Percentiles rank a stretch among this genome's conserved stretches.
phyloP scores from a whole-genome alignment of 768 basidiomycete genomes.

The Tremella fuciformis region DNA sequence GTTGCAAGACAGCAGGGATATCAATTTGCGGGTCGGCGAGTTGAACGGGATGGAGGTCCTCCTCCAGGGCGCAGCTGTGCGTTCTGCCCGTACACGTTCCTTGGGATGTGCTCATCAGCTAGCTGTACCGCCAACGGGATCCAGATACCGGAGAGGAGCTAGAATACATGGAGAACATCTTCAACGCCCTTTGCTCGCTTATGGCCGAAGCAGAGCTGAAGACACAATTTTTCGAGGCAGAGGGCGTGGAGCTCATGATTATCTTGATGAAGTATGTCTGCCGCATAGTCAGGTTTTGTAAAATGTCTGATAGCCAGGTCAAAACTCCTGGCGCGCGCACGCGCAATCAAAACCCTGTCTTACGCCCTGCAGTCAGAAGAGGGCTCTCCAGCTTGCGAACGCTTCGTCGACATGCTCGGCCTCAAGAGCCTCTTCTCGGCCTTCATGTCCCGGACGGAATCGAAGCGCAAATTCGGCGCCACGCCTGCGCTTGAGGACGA shows the following conservation, averaged over 20 bases:
- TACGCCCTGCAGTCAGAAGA: constrained; percentile 76
- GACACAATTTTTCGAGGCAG: constrained; percentile 74
- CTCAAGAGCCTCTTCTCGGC: constrained; percentile 84
- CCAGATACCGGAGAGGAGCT: constrained; percentile 83
- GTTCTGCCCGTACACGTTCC: constrained; percentile 44
- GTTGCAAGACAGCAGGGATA: constrained; percentile 68
- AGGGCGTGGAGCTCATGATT: constrained; percentile 96
- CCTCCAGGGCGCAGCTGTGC: constrained; percentile 75
- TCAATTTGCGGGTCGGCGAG: constrained; percentile 67
- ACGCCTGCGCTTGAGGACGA: constrained; percentile 67
- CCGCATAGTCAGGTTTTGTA: background rate
- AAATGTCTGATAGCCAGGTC: constrained; percentile 58
- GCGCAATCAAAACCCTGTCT: constrained; percentile 86
- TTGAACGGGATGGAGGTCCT: constrained; percentile 73
- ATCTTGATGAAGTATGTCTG: constrained; percentile 84
- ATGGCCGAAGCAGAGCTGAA: constrained; percentile 77
- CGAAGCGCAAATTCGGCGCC: constrained; percentile 61
- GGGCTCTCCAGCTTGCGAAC: constrained; percentile 69
- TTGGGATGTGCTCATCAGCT: constrained; percentile 5
- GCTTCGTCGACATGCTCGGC: constrained; percentile 82
- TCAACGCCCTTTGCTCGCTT: constrained; percentile 82
- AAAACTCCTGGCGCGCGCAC: constrained; percentile 72
- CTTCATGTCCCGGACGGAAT: constrained; percentile 61
- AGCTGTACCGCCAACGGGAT: constrained; percentile 86
- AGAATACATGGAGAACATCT: constrained; percentile 97